phyloP scores from a whole-genome alignment of 106 monocot species.

The Dioscorea alata region DNA sequence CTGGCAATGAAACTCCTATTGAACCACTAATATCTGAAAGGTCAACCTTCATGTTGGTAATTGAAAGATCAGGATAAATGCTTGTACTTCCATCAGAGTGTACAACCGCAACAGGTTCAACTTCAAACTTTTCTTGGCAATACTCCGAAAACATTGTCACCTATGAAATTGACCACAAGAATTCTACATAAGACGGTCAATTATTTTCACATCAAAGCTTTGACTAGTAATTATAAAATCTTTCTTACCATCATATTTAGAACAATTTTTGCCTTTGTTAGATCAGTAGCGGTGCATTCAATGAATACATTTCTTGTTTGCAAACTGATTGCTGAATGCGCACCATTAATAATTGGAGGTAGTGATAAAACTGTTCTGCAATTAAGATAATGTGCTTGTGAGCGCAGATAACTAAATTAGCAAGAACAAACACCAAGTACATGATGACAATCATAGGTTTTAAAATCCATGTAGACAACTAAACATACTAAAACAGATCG shows the following conservation, averaged over 20 bases:
- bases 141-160: slow-evolving; percentile 98
- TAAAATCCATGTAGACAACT: too few species aligned
- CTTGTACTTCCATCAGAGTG: slow-evolving; percentile 44
- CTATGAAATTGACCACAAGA: slow-evolving; percentile 21
- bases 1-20: slow-evolving; percentile 67
- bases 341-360: slow-evolving; percentile 97
- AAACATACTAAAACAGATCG: too few species aligned
- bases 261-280: slow-evolving; percentile 94
- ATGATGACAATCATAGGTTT: too few species aligned
- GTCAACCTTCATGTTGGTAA: slow-evolving; percentile 55
- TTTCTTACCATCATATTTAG: slow-evolving; percentile 85
- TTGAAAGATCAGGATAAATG: slow-evolving; percentile 82
- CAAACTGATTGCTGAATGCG: slow-evolving; percentile 85
- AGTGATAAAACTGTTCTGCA: slow-evolving; percentile 76
- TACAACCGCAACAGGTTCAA: slow-evolving; percentile 86
- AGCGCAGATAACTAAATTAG: not conserved
- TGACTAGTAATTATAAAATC: too few species aligned
- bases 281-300: slow-evolving; percentile 95
- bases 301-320: slow-evolving; percentile 88
- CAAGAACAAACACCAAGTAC: too few species aligned
- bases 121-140: slow-evolving; percentile 82
- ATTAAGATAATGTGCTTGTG: slow-evolving; percentile 5
- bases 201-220: too few species aligned
- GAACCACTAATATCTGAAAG: slow-evolving; percentile 50
- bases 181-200: too few species aligned